Base-by-base conservation (phyloP, 495 filamentous ascomycete species). In the Ramalina intermedia region DNA sequence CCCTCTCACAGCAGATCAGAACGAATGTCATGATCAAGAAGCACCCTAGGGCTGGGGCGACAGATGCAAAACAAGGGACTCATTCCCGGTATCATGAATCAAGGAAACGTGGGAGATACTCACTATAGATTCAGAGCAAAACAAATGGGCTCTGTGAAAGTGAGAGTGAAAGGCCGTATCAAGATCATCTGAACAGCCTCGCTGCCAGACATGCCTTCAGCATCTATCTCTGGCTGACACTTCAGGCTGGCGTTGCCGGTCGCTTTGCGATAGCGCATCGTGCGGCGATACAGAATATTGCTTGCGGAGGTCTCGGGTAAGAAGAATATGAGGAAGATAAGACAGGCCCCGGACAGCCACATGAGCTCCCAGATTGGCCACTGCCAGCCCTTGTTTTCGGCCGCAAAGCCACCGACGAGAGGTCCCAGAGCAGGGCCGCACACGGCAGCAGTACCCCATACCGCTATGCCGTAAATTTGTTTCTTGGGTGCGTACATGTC, bases 201-300 rank as follows among this genome's bases (percentile, higher is more conserved):
- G 24, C 67, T 61, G 53, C 87, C 69, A 61, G 89, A 80, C 43
- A 94, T 69, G 59, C 89, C 83, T 48, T 90, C 84, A 65, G 91
- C 84, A 55, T 91, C 84, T 58, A 91, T 82, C 58, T 87, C 89
- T 41, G 84, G 82, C 63, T 90, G 83, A 52, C 90, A 88, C 42
- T 84, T 85, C 83, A 85, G 89, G 68, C 88, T 91, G 58, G 76
- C 75, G 7, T 43, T 39, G 4, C 46, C 51, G 17, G 85, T 89
- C 35, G 79, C 66, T 14, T 82, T 81, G 40, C 87, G 81, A 18
- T 93, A 70, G 46, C 87, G 78, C 4, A 41, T 37, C 12, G 86
- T 86, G 62, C 91, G 90, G 16, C 65, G 61, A 43, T 89, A 71
- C 0, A 93, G 70, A 47, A 93, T 79, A 6, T 84, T 70, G 0